phyloP scores from a whole-genome alignment of 78 protist genomes.

The Bigelowiella natans region DNA sequence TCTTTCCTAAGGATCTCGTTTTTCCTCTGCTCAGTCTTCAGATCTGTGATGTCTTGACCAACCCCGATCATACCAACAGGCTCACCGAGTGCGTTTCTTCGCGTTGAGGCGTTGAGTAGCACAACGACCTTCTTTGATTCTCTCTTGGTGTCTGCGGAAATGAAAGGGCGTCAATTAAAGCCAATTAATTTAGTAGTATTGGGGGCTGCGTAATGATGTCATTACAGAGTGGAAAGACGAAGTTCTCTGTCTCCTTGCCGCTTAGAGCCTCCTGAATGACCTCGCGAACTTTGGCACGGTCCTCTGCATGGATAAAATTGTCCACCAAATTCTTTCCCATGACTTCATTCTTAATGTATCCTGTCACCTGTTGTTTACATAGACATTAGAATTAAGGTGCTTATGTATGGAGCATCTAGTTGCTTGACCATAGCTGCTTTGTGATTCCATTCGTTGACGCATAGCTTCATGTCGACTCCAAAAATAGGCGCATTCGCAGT shows the following conservation, averaged over 20 bases:
- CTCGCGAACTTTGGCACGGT: not conserved
- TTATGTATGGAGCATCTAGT: not conserved
- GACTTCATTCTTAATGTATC: not conserved
- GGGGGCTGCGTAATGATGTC: too few relatives aligned
- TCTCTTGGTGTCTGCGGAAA: too few relatives aligned
- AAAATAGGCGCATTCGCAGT: slow-evolving; percentile 7
- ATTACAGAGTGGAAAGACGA: slow-evolving; percentile 1
- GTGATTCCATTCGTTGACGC: not conserved
- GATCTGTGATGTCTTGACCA: slow-evolving; percentile 11
- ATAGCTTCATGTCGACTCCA: not conserved
- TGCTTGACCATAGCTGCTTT: too few relatives aligned
- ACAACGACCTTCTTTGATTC: too few relatives aligned
- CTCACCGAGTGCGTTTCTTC: not conserved
- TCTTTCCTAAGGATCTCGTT: not conserved
- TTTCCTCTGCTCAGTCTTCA: not conserved
- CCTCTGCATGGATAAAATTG: not conserved
- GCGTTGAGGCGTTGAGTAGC: not conserved
- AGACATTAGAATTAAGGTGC: too few relatives aligned
- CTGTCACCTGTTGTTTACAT: not conserved
- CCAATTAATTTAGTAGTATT: not conserved
- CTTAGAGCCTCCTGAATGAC: not conserved
- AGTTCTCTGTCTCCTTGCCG: not conserved
- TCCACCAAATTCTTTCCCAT: not conserved
- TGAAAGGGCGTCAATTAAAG: too few relatives aligned
- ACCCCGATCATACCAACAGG: not conserved